phyloP scores from a whole-genome alignment of 1,139 yeast species.

The Yamadazyma jaroonii region DNA sequence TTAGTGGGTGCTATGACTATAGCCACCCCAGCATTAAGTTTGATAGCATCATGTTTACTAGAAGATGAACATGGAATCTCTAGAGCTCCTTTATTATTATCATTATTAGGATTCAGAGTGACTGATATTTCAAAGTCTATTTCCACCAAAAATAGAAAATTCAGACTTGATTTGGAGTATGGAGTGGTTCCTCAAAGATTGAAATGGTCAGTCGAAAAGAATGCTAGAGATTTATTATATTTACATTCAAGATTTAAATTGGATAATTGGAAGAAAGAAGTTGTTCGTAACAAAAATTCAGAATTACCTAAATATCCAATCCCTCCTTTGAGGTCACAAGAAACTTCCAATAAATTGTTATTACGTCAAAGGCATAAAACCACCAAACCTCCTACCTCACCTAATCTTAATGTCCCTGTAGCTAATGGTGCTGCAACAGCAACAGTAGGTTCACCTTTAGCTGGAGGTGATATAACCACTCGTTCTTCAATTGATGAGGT shows the following conservation, averaged over 20 bases:
- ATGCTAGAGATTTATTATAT: slow-evolving; percentile 64
- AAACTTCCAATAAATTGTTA: slow-evolving; percentile 5
- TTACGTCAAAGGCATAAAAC: slow-evolving; percentile 2
- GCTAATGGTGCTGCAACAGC: neutral
- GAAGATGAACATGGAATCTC: slow-evolving; percentile 76
- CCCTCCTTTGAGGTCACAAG: slow-evolving; percentile 23
- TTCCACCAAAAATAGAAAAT: slow-evolving; percentile 51
- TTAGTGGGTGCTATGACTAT: slow-evolving; percentile 62
- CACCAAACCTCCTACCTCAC: neutral
- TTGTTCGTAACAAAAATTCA: slow-evolving; percentile 24
- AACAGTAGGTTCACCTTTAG: neutral
- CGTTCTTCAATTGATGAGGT: slow-evolving; percentile 3
- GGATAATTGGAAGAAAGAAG: slow-evolving; percentile 36
- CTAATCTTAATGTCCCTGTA: neutral
- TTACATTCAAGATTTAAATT: slow-evolving; percentile 69
- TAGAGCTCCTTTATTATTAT: slow-evolving; percentile 78
- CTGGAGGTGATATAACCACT: neutral
- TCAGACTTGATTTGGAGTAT: slow-evolving; percentile 73
- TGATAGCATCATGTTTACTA: slow-evolving; percentile 71
- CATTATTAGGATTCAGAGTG: slow-evolving; percentile 66
- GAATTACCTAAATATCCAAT: slow-evolving; percentile 31
- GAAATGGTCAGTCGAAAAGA: slow-evolving; percentile 77
- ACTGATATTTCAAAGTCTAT: slow-evolving; percentile 47
- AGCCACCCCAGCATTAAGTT: slow-evolving; percentile 78
- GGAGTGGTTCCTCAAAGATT: slow-evolving; percentile 82